Base-by-base conservation (phyloP, 208 protist species). In the Polymyxa betae region DNA sequence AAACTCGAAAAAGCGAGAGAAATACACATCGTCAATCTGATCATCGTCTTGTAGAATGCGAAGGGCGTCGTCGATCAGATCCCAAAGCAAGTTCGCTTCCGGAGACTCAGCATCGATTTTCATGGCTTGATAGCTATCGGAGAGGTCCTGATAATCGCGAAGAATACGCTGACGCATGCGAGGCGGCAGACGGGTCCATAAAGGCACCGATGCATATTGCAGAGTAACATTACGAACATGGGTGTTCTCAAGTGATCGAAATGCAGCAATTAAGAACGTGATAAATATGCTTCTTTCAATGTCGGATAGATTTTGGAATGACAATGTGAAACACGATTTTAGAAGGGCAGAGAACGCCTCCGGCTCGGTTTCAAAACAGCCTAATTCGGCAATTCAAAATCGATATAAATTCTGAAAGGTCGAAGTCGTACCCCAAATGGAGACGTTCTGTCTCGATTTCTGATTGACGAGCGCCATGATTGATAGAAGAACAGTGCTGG, bases 1-100 rank as follows among this genome's bases (percentile, higher is more conserved):
- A 38, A 97, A 91, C 60, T 97, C 96, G 40, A 97, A 68, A 20
- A 94, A 91, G 54, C 95, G 88, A 44, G 41, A 29, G 10, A 38
- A 10, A n/a, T 90, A 90, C 12, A 20, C 60, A 12, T 12, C 5
- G 12, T 90, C 89, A 20, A 90, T 64, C 1, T 90, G 5, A 16
- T 12, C 16, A n/a, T 45, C n/a, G 32, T n/a, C 29, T n/a, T n/a
- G n/a, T 32, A 45, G 24, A 24, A 5, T 45, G 24, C 10, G 38
- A 45, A 90, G 10, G 72, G 35, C 5, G 16, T 82, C 16, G 89
- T 89, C 5, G n/a, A 38, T 68, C 35, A 89, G 66, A 24, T 35
- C 35, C 41, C 77, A 87, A 24, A 40, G 24, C 77, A 87, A 24
- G 24, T 5, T 10, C n/a, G 88, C 88, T 20, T 88, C 44, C 29